phyloP scores from a whole-genome alignment of 148 eudicot genomes.

The Spergularia bocconei region DNA sequence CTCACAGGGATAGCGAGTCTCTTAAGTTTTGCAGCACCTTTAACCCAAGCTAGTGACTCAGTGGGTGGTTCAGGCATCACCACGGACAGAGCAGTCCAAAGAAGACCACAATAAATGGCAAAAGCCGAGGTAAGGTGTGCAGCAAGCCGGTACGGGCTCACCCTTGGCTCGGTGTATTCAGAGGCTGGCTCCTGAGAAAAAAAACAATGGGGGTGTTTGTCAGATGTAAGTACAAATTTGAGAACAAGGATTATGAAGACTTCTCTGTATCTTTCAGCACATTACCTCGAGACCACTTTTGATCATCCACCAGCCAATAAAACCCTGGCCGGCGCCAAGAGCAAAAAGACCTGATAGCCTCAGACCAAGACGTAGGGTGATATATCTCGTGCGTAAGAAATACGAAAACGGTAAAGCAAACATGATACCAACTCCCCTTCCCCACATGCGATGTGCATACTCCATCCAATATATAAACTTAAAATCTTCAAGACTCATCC shows the following conservation, averaged over 20 bases:
- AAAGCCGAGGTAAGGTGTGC: slow-evolving; percentile 98
- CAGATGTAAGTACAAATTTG: not conserved
- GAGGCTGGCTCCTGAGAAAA: slow-evolving; percentile 75
- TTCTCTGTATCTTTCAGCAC: not conserved
- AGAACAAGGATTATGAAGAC: not conserved
- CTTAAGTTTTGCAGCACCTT: slow-evolving; percentile 87
- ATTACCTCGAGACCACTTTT: slow-evolving; percentile 97
- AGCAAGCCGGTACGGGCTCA: slow-evolving; percentile 94
- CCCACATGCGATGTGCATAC: slow-evolving; percentile 99
- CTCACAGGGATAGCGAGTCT: slow-evolving; percentile 81
- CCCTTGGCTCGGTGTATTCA: slow-evolving; percentile 82
- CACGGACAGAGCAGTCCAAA: slow-evolving; percentile 97
- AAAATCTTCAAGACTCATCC: slow-evolving; percentile 88
- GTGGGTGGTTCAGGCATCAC: slow-evolving; percentile 99
- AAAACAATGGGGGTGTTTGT: not conserved
- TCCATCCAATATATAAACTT: slow-evolving; percentile 99
- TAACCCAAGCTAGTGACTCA: slow-evolving; percentile 87
- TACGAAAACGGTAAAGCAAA: slow-evolving; percentile 95
- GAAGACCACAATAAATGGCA: slow-evolving; percentile 75
- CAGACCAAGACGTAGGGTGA: slow-evolving; percentile 67
- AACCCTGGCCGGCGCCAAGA: slow-evolving; percentile 96
- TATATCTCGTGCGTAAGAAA: slow-evolving; percentile 85
- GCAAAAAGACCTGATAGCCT: slow-evolving; percentile 84
- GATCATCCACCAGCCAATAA: slow-evolving; percentile 99
- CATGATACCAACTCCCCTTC: slow-evolving; percentile 95